A percentile compares a stretch with the other conserved stretches of the same genome.
Conservation (phyloP, 169 alveolate species). For the Plasmodium sp. region DNA sequence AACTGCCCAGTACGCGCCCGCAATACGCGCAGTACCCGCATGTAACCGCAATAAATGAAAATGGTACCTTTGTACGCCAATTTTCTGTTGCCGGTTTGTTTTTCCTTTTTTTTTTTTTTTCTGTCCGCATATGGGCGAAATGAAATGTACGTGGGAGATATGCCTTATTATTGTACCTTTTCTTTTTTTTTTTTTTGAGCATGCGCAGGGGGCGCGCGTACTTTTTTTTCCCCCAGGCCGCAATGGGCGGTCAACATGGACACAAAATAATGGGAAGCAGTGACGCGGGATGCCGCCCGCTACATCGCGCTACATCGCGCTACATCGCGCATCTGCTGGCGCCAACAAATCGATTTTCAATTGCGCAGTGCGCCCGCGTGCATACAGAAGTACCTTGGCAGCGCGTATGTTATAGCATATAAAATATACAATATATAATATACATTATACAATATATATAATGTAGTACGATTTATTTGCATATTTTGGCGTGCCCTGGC, state of each 20-base stretch:
- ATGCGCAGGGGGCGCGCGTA: not conserved
- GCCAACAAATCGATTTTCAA: not conserved
- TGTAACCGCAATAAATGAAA: not conserved
- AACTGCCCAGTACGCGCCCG: not conserved
- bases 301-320: not conserved
- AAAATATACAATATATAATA: too few species aligned
- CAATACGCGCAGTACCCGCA: not conserved
- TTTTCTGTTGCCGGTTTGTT: not conserved
- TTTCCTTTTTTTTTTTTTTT: too few species aligned
- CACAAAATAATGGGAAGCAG: not conserved
- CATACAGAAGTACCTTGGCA: not conserved
- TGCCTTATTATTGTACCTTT: not conserved
- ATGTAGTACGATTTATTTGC: too few species aligned
- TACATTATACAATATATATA: too few species aligned
- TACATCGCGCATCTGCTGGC: not conserved
- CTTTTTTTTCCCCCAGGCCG: not conserved
- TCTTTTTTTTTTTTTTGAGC: not conserved
- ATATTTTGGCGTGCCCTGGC: not conserved
- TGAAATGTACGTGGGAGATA: not conserved
- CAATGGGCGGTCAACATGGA: not conserved
- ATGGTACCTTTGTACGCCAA: not conserved
- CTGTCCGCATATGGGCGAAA: not conserved
- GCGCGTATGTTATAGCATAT: not conserved
- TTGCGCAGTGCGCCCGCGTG: not conserved
- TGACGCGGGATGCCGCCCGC: not conserved